These are phyloP conservation scores for Phytophthora ramorum DNA, from an alignment of 352 stramenopile genomes.

Conservation along the genomic window DNA sequence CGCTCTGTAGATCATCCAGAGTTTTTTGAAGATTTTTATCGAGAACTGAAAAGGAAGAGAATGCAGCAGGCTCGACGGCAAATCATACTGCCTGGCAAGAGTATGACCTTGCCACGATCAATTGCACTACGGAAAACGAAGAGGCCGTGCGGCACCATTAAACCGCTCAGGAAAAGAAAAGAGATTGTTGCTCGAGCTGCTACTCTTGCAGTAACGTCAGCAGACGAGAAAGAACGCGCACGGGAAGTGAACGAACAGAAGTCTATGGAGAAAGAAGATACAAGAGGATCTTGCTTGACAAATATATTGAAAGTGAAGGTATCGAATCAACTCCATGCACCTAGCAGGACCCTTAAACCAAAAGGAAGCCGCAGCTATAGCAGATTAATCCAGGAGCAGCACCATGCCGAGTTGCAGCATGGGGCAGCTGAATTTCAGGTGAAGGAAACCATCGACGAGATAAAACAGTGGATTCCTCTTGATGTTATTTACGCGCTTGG, in stretches of 20 bases:
- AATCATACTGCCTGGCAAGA: background rate
- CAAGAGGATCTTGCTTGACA: background rate
- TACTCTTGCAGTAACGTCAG: background rate
- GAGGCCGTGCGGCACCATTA: constrained; percentile 6
- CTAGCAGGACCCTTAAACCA: background rate
- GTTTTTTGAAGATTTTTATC: constrained; percentile 44
- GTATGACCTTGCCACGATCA: background rate
- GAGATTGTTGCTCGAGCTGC: background rate
- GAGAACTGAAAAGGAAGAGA: constrained; percentile 31
- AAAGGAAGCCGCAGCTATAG: constrained; percentile 24
- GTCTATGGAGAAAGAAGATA: constrained; percentile 6
- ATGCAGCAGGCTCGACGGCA: constrained; percentile 7
- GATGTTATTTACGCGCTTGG: constrained; percentile 73
- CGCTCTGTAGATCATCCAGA: constrained; percentile 35
- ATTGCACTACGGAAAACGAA: constrained; percentile 8
- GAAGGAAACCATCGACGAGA: constrained; percentile 51
- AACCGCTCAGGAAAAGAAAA: constrained; percentile 14
- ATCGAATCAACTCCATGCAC: background rate
- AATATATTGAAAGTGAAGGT: background rate
- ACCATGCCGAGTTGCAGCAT: constrained; percentile 18
- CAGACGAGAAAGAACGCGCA: background rate
- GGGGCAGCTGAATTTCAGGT: constrained; percentile 42
- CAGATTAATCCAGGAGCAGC: constrained; percentile 20
- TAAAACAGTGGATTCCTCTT: constrained; percentile 66
- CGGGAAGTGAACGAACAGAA: constrained; percentile 1